Evolutionary conservation across 495 filamentous ascomycete genomes (phyloP).

Genomic region (Podospora tetraspora): DNA sequence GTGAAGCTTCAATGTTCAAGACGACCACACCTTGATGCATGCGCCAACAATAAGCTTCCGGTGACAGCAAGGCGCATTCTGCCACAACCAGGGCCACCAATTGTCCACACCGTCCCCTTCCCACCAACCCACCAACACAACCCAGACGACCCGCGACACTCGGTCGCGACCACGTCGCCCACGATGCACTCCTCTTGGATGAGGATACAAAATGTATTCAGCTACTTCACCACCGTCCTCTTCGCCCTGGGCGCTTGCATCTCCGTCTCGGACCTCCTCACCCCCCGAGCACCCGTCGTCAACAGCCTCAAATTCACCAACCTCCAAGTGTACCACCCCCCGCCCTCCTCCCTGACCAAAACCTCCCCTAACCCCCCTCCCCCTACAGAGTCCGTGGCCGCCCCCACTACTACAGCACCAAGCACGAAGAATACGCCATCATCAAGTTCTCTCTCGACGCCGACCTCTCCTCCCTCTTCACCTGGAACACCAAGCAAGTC

Average conservation of each 20-base stretch:
- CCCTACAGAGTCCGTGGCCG: conserved; percentile 73
- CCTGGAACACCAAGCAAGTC: conserved; percentile 99
- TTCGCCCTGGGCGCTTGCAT: conserved; percentile 74
- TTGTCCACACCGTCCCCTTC: neutral
- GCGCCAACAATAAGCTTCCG: conserved; percentile 12
- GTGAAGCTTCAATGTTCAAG: neutral
- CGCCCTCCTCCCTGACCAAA: neutral
- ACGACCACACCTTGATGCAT: neutral
- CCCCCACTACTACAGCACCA: conserved; percentile 87
- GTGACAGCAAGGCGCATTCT: conserved; percentile 6
- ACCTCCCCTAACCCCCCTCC: neutral
- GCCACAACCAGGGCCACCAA: neutral
- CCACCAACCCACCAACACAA: neutral
- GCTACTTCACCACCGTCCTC: conserved; percentile 93
- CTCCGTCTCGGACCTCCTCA: conserved; percentile 70
- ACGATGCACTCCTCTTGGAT: conserved; percentile 83
- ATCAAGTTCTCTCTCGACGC: conserved; percentile 85
- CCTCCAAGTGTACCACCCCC: conserved; percentile 73
- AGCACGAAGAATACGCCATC: conserved; percentile 90
- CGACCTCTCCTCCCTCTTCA: conserved; percentile 87
- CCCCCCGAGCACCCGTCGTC: conserved; percentile 59
- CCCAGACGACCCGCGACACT: neutral
- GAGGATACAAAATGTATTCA: conserved; percentile 86
- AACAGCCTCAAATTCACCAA: conserved; percentile 64
- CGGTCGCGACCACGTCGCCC: conserved; percentile 18